phyloP scores from a whole-genome alignment of 2,329 filamentous ascomycete genomes.

The Cordyceps cateniannulata region DNA sequence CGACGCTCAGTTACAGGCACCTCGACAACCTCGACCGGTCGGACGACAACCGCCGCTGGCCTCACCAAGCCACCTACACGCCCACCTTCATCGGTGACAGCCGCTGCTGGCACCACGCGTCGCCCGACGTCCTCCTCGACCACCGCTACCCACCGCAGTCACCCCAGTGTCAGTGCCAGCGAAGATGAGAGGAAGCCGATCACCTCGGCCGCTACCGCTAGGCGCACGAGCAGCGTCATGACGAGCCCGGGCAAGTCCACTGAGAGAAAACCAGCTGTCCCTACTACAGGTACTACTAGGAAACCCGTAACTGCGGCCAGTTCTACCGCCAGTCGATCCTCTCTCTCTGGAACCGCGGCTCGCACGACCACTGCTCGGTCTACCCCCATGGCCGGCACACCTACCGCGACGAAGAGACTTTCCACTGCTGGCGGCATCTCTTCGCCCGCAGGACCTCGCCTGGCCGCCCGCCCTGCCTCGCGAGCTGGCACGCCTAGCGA shows the following conservation, averaged over 20 bases:
- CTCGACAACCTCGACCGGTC: slow-evolving; percentile 23
- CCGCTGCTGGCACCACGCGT: slow-evolving; percentile 28
- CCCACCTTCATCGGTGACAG: slow-evolving; percentile 29
- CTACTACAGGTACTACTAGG: slow-evolving; percentile 26
- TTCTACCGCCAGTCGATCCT: slow-evolving; percentile 24
- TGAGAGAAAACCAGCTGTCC: slow-evolving; percentile 30
- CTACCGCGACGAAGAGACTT: slow-evolving; percentile 50
- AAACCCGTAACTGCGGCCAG: slow-evolving; percentile 27
- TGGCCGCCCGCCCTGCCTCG: slow-evolving; percentile 34
- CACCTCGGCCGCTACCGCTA: slow-evolving; percentile 27
- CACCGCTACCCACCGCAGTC: slow-evolving; percentile 37
- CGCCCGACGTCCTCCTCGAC: slow-evolving; percentile 28
- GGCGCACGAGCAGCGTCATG: slow-evolving; percentile 38
- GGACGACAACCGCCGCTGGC: slow-evolving; percentile 28
- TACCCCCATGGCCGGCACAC: slow-evolving; percentile 31
- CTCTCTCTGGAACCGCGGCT: slow-evolving; percentile 21
- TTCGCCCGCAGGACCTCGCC: slow-evolving; percentile 23
- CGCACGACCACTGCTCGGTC: slow-evolving; percentile 32
- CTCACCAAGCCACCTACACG: slow-evolving; percentile 44
- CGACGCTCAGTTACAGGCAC: slow-evolving; percentile 28
- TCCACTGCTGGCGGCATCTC: slow-evolving; percentile 41
- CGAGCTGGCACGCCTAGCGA: slow-evolving; percentile 34
- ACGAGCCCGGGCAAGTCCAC: slow-evolving; percentile 30
- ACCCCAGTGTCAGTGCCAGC: slow-evolving; percentile 41
- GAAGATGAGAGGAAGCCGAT: slow-evolving; percentile 43